Evolutionary conservation across 2,329 filamentous ascomycete genomes (phyloP), one percentile per base, ranked within the genome.

Genomic region (Sphaerulina vaccinii): DNA sequence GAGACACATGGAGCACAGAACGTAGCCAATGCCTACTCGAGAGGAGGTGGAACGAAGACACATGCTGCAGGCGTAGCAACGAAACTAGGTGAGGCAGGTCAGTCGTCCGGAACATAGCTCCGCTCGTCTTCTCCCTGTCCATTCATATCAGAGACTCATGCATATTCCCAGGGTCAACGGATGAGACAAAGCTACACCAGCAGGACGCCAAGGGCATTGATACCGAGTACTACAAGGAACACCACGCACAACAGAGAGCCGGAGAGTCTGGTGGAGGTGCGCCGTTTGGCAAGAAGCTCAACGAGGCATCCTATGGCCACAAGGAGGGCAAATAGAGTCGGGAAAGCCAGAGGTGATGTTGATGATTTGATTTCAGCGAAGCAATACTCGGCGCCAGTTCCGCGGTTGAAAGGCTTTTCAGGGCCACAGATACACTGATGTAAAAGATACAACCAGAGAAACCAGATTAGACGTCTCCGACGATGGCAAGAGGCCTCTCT

Each of bases 61-160:
- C 68, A 71, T 55, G 56, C 59, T 21, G 66, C 69, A 1, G 70
- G 56, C 19, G 57, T 64, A 18, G 69, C 68, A 11, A 71, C 69
- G 23, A 59, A 62, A 27, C 52, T 60, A 63, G 68, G 69, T 66
- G 56, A 45, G 61, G 54, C 9, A 33, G 37, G 45, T 49, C 27
- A 36, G 45, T 49, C 45, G 45, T 29, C 41, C 15, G 48, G 32
- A 43, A 48, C 29, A 38, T 29, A 40, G n/a, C 36, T 49, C 45
- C 45, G 45, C 36, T 49, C 45, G 45, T 40, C 45, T 18, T 22
- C 15, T 38, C 9, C 15, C 15, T 24, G 5, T 13, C 19, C 15
- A 22, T n/a, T 29, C 36, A 2, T 33, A 6, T 32, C 5, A 29
- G 6, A 21, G 15, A 19, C 23, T 33, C 35, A 33, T 43, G 11